Percentiles rank a stretch among this genome's conserved stretches.
Evolutionary conservation across 495 filamentous ascomycete species (phyloP).

Genomic region (Penicillium paxilli): DNA sequence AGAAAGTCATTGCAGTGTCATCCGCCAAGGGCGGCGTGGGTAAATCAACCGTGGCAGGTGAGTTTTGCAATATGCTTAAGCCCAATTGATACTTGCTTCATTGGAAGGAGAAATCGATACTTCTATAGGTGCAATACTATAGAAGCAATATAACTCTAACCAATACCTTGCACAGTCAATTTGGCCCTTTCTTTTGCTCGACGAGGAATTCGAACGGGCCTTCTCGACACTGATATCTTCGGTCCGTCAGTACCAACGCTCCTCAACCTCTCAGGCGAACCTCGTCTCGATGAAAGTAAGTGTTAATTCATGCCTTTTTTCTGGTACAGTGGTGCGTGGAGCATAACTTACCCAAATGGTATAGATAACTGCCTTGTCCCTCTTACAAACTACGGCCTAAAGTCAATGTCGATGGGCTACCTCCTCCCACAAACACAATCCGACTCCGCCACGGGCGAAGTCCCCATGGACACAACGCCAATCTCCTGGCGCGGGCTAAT

Average conservation of each 20-base stretch:
- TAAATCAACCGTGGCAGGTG: constrained; percentile 89
- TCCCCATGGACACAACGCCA: constrained; percentile 65
- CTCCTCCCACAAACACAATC: constrained; percentile 56
- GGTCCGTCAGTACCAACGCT: constrained; percentile 93
- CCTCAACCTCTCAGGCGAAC: constrained; percentile 74
- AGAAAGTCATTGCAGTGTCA: constrained; percentile 86
- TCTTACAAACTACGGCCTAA: constrained; percentile 91
- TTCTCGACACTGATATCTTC: constrained; percentile 96
- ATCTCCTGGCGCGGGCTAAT: constrained; percentile 97
- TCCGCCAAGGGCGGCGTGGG: constrained; percentile 97
- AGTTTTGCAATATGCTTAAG: too few relatives aligned
- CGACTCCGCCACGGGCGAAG: constrained; percentile 18
- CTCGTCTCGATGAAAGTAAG: constrained; percentile 63
- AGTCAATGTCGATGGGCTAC: constrained; percentile 98
- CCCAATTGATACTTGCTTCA: too few relatives aligned
- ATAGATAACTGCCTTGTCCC: constrained; percentile 80
- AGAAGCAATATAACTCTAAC: constrained; percentile 1
- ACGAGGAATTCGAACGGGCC: constrained; percentile 74
- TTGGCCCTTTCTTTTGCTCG: constrained; percentile 83
- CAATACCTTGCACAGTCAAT: constrained; percentile 58
- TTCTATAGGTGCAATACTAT: too few relatives aligned
- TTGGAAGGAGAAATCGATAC: too few relatives aligned
- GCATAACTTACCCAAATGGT: too few relatives aligned
- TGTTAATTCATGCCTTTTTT: not conserved
- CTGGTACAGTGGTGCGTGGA: too few relatives aligned